Conservation (phyloP, 73 alveolate species). For the Stentor coeruleus region DNA sequence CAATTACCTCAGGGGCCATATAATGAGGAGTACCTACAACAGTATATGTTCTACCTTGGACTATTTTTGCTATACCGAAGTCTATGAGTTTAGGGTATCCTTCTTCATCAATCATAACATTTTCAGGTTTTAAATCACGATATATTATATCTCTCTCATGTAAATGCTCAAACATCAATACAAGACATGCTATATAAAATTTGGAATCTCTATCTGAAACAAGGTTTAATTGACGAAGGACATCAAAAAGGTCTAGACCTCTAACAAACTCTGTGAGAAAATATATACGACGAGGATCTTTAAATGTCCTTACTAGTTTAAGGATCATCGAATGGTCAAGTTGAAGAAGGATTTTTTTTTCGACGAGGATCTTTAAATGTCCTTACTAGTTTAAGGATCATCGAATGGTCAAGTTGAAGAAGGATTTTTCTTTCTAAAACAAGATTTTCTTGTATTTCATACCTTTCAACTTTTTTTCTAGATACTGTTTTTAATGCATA, state of each 20-base stretch:
- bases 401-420: not conserved
- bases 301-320: not conserved
- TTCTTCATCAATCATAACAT: constrained; percentile 46
- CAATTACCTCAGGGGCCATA: constrained; percentile 26
- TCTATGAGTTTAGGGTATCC: constrained; percentile 33
- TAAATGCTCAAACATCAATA: too few relatives aligned
- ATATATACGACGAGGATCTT: not conserved
- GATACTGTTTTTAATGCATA: not conserved
- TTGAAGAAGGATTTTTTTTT: not conserved
- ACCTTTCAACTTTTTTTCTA: too few relatives aligned
- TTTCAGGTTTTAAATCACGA: constrained; percentile 58
- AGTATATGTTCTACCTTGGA: not conserved
- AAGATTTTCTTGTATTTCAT: not conserved
- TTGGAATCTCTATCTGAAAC: not conserved
- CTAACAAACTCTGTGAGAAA: not conserved
- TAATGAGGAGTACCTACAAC: constrained; percentile 28
- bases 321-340: not conserved
- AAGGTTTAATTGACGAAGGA: not conserved
- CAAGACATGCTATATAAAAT: not conserved
- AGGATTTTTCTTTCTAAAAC: not conserved
- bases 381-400: not conserved
- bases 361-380: not conserved
- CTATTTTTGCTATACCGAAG: constrained; percentile 13
- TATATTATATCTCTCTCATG: constrained; percentile 30
- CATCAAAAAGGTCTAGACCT: not conserved